phyloP scores from a whole-genome alignment of 805 yeast species.

The Wickerhamomyces rabaulensis region DNA sequence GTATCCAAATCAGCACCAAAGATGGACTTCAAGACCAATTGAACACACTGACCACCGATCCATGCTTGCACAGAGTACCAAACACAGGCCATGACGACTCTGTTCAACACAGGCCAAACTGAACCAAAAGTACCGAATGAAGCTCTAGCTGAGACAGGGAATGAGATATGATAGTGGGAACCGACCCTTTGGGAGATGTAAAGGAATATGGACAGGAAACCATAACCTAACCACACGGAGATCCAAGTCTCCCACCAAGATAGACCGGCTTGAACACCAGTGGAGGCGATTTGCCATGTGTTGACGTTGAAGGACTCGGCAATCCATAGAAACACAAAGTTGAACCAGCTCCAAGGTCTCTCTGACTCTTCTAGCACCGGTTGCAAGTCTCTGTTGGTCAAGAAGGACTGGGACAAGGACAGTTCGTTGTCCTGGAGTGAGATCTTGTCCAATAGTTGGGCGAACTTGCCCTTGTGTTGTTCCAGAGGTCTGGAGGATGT shows the following conservation, averaged over 20 bases:
- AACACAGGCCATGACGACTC: constrained; percentile 81
- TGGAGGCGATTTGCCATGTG: constrained; percentile 88
- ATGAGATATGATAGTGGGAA: constrained; percentile 72
- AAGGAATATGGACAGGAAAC: constrained; percentile 63
- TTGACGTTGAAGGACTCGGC: constrained; percentile 88
- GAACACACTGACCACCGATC: constrained; percentile 82
- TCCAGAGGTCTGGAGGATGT: background rate
- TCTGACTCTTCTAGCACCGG: constrained; percentile 69
- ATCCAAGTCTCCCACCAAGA: constrained; percentile 93
- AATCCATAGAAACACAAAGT: constrained; percentile 77
- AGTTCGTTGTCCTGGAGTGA: constrained; percentile 28
- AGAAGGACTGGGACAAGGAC: constrained; percentile 55
- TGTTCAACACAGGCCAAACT: constrained; percentile 80
- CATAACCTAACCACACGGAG: constrained; percentile 82
- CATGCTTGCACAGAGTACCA: constrained; percentile 89
- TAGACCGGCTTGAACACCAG: constrained; percentile 73
- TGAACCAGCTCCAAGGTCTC: constrained; percentile 83
- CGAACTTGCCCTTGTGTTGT: background rate
- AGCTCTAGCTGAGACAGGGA: constrained; percentile 78
- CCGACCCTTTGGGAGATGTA: constrained; percentile 77
- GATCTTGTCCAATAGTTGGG: constrained; percentile 10
- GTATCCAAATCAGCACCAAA: constrained; percentile 62
- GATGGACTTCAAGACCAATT: constrained; percentile 69
- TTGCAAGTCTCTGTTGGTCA: constrained; percentile 68
- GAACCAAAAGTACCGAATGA: constrained; percentile 87